Conservation (phyloP, 148 eudicot species). For the Rhododendron mucronatum region DNA sequence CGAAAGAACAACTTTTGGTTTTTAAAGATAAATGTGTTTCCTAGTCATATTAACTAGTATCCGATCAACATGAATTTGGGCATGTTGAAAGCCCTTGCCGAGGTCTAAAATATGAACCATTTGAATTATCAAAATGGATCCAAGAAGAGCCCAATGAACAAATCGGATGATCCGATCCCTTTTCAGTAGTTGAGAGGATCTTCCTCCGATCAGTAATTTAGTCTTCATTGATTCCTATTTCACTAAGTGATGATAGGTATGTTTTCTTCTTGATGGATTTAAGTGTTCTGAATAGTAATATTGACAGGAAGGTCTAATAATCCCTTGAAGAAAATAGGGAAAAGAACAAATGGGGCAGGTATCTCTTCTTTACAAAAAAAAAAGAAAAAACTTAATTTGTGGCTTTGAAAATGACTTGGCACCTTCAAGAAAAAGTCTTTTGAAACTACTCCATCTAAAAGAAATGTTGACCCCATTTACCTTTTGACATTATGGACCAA, state of each 20-base stretch:
- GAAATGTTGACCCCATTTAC: not conserved
- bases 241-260: not conserved
- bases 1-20: no score
- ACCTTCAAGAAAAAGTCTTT: not conserved
- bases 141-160: not conserved
- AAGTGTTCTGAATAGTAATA: not conserved
- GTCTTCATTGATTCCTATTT: not conserved
- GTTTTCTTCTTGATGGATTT: not conserved
- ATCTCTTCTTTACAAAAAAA: not conserved
- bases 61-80: not conserved
- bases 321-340: not conserved
- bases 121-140: not conserved
- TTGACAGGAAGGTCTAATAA: not conserved
- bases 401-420: not conserved
- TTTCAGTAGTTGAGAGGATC: not conserved
- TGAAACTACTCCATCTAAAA: not conserved
- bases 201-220: not conserved
- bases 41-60: not conserved
- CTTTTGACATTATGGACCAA: not conserved
- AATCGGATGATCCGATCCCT: not conserved
- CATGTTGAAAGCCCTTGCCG: no score
- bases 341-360: slow-evolving; percentile 3
- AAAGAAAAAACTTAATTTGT: not conserved
- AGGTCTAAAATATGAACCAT: not conserved
- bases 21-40: no score